Base-by-base conservation (phyloP, 73 alveolate species). In the Paramecium caudatum region DNA sequence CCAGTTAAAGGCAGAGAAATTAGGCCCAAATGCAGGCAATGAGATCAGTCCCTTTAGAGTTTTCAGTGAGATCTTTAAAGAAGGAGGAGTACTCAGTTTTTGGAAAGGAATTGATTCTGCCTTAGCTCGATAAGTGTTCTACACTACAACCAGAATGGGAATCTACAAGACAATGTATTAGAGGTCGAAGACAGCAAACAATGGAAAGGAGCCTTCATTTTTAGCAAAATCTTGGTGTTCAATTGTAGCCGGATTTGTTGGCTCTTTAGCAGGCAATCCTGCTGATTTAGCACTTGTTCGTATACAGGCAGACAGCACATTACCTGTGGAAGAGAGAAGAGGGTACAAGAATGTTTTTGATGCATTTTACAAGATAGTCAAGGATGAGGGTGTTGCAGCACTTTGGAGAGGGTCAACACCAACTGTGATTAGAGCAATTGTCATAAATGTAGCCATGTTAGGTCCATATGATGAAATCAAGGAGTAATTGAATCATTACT, bases 281-380 rank as follows among this genome's bases (percentile, higher is more conserved):
- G 98, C 98, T 36, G 99, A 97, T 92, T 91, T 97, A 82, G 98
- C 97, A 25, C 91, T 97, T n/a, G 95, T 97, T 47, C 91, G 99
- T 62, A 91, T 97, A 94, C 96, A 97, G 91, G 94, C 97, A 68
- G 97, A 94, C 74, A 47, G 82, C 7, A 91, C 96, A n/a, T 82
- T 94, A 0, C 98, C 98, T n/a, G 87, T 46, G 23, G 98, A 91
- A 12, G 92, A 97, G 82, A 90, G 98, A 91, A 95, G 99, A 91
- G 85, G 95, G 91, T 96, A 96, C 90, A 96, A 95, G 68, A 82
- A 96, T 63, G 99, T 96, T 15, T 91, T 88, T 47, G 97, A 96
- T 90, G 98, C 98, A 45, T 90, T 96, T 41, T 27, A 78, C n/a
- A 95, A 98, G 61, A 91, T 95, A 37, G 94, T 90, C 4, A 94